Conservation (phyloP, 495 filamentous ascomycete species). For the Penicillium pancosmium region DNA sequence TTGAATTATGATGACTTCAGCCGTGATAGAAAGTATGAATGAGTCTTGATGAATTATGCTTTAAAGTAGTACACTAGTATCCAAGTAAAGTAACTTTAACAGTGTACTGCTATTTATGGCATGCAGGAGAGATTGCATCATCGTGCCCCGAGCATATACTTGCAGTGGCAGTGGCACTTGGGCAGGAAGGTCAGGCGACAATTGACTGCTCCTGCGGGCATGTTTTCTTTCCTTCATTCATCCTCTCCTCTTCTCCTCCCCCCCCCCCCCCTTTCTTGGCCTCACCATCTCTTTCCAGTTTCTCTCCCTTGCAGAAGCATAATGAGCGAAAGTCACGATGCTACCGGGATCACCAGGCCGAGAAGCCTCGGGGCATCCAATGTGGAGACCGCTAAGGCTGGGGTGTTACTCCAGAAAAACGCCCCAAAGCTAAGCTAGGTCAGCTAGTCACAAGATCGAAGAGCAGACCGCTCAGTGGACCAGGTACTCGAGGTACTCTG, state of each 20-base stretch:
- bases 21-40: conserved; percentile 11
- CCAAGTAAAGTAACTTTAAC: neutral
- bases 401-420: conserved; percentile 3
- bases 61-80: too few relatives aligned
- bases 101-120: neutral
- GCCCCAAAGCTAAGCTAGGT: neutral
- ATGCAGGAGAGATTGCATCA: conserved; percentile 1
- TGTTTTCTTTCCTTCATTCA: neutral
- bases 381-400: neutral
- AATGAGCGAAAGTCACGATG: neutral
- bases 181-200: conserved; percentile 1
- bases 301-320: neutral
- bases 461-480: neutral
- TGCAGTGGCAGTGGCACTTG: neutral
- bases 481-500: neutral
- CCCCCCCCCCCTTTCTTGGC: neutral
- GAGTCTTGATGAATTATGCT: neutral
- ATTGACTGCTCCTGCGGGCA: neutral
- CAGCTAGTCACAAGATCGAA: neutral
- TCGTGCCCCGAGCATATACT: neutral
- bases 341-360: neutral
- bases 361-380: neutral
- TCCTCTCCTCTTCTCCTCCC: neutral
- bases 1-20: conserved; percentile 5
- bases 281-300: neutral